Base-by-base conservation (phyloP, 2,329 filamentous ascomycete species). In the Pseudogymnoascus sp. region DNA sequence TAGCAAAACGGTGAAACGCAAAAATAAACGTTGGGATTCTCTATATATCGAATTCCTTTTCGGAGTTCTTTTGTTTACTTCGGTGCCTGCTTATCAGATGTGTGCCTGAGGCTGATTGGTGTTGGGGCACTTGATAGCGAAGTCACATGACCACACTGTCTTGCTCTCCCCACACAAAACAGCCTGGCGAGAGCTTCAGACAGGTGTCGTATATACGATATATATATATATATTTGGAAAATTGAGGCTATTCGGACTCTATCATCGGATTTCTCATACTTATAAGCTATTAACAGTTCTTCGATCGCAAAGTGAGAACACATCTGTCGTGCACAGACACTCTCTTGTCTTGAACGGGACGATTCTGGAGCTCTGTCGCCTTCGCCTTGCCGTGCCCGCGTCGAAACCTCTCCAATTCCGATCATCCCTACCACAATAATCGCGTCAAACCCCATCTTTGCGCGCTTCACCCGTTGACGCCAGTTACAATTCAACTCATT, bases 361-460 rank as follows among this genome's bases (percentile, higher is more conserved):
- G 25, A 19, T 57, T 57, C 51, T 57, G 51, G 51, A 57, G 51
- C 51, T 57, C 51, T 57, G 51, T 57, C 51, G 16, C 51, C 51
- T 57, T 57, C 28, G 51, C 51, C 28, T 57, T 57, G 51, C 51
- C 51, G 10, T 57, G 51, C 51, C n/a, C 48, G 51, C 51, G 51
- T 57, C 51, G 51, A 57, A 57, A 57, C 51, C 28, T 57, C 51
- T 57, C 51, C 25, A 34, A 57, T 57, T 57, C 51, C 51, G 51
- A 57, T 57, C 51, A 57, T 57, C 51, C 51, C 51, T 57, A 57
- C 51, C 51, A 57, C 51, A 57, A 57, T 57, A 57, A 57, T 57
- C 51, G 51, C 51, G 28, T 57, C 51, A 57, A 57, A 54, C 48
- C 48, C 48, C 48, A 57, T 57, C 51, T 57, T 57, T 57, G 51